Conservation (phyloP, 2,329 filamentous ascomycete genomes). For the Cryphonectria nitschkei region DNA sequence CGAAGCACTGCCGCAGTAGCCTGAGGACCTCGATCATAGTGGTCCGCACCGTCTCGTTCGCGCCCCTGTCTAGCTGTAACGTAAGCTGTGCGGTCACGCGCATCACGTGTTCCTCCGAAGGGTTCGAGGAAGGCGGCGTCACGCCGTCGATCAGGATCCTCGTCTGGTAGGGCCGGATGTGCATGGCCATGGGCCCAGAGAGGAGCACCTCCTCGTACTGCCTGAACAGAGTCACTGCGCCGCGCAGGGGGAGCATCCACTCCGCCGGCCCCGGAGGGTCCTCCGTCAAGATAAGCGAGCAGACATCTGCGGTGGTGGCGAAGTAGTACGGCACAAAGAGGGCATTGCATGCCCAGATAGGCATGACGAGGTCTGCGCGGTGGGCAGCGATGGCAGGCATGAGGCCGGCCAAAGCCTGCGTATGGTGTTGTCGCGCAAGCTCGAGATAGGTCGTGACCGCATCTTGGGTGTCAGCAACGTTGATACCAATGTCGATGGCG, state of each 20-base stretch:
- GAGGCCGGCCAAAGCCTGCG: conserved; percentile 32
- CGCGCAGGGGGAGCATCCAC: conserved; percentile 34
- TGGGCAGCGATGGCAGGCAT: conserved; percentile 29
- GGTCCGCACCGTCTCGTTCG: conserved; percentile 10
- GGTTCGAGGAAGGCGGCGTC: conserved; percentile 16
- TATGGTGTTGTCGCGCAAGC: conserved; percentile 33
- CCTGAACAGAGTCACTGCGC: conserved; percentile 29
- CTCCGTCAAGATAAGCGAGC: conserved; percentile 32
- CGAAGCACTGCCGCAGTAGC: conserved; percentile 31
- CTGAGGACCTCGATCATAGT: conserved; percentile 28
- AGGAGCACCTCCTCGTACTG: conserved; percentile 24
- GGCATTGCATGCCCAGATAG: conserved; percentile 35
- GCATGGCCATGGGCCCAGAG: conserved; percentile 29
- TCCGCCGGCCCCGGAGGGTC: conserved; percentile 32
- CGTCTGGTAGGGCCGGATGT: conserved; percentile 28
- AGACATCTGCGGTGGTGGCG: conserved; percentile 31
- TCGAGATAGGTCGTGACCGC: conserved; percentile 24
- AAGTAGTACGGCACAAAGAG: conserved; percentile 35
- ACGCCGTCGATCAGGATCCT: background rate
- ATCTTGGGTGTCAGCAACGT: conserved; percentile 23
- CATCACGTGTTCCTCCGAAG: background rate
- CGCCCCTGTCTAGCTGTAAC: conserved; percentile 17
- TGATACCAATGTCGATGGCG: conserved; percentile 31
- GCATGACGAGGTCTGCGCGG: conserved; percentile 28
- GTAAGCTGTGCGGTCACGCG: conserved; percentile 19